Conservation (phyloP, 176 grass and related monocot species). For the Areca catechu region DNA sequence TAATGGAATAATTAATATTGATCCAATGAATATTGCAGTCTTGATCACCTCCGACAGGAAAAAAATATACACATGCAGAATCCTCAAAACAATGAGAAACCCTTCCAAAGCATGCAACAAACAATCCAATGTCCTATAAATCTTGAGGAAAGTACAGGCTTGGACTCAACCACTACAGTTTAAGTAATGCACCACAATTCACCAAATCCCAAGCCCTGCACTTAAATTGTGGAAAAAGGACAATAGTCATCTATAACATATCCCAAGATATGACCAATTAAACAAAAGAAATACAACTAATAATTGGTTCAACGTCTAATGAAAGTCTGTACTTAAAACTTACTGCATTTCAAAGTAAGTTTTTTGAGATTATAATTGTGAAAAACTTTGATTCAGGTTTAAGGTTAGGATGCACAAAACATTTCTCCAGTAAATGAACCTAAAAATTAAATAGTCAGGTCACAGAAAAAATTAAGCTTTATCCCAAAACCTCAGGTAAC, state of each 20-base stretch:
- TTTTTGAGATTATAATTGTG: no score
- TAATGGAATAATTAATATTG: constrained; percentile 3
- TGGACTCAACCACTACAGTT: constrained; percentile 6
- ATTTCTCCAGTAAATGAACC: neutral
- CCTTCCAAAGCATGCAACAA: constrained; percentile 12
- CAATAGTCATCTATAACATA: neutral
- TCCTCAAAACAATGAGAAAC: neutral
- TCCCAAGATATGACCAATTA: neutral
- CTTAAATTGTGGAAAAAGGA: constrained; percentile 11
- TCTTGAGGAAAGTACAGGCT: neutral
- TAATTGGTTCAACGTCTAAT: neutral
- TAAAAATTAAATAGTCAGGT: neutral
- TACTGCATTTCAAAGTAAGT: no score
- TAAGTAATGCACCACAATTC: constrained; percentile 8
- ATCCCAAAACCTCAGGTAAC: neutral
- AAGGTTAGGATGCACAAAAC: no score
- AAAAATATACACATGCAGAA: neutral
- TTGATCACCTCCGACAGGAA: neutral
- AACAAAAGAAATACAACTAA: neutral
- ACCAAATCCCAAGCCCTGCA: constrained; percentile 9
- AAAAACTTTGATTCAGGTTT: no score
- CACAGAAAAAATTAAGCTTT: neutral
- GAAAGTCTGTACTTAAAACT: neutral
- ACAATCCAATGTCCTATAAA: neutral
- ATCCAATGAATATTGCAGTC: neutral